phyloP scores from a whole-genome alignment of 1,139 yeast genomes.

The Magnusiomyces suaveolens region DNA sequence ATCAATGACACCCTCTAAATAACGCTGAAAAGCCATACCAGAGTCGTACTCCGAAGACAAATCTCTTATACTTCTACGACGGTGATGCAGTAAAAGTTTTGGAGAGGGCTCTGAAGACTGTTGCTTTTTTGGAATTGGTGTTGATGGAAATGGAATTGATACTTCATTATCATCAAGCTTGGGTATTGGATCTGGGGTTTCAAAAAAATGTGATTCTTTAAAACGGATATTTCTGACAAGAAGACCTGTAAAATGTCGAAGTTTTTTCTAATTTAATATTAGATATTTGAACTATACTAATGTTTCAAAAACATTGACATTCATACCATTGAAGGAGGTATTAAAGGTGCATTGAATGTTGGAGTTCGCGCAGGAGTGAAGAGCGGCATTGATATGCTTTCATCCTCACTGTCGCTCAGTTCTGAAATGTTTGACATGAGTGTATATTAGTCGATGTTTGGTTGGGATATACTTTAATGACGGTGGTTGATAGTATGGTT shows the following conservation, averaged over 20 bases:
- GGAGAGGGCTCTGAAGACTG: not conserved
- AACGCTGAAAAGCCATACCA: conserved; percentile 7
- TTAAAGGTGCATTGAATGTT: not conserved
- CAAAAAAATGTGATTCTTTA: not conserved
- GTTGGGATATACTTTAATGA: too few relatives aligned
- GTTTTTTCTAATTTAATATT: not conserved
- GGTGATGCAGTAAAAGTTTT: not conserved
- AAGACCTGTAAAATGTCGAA: not conserved
- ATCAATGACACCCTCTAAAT: conserved; percentile 5
- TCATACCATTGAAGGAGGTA: not conserved
- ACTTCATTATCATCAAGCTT: not conserved
- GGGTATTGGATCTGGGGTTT: not conserved
- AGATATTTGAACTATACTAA: not conserved
- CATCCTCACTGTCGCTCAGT: conserved; percentile 1
- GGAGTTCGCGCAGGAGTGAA: not conserved
- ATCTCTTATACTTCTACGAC: conserved; percentile 10
- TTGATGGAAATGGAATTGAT: not conserved
- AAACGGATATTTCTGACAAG: not conserved
- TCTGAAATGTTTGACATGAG: not conserved
- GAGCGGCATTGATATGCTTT: not conserved
- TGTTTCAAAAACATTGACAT: not conserved
- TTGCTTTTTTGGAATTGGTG: not conserved
- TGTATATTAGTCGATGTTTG: too few relatives aligned
- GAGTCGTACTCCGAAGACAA: conserved; percentile 8
- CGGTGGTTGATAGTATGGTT: too few relatives aligned